These are phyloP conservation scores for Hippophae tibetana DNA, from an alignment of 306 rosid species.

Conservation along the genomic window DNA sequence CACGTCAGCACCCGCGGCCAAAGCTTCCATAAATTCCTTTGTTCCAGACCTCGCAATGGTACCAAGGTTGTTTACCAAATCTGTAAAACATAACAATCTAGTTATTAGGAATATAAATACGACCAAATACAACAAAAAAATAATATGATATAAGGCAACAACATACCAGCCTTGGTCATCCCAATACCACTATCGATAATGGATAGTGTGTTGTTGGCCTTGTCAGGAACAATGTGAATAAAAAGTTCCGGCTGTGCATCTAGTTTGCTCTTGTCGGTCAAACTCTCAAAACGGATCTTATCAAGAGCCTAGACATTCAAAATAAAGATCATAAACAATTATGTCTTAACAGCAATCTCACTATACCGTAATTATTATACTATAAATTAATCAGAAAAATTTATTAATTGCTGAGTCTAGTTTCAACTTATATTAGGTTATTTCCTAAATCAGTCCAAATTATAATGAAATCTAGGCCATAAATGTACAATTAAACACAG, in stretches of 20 bases:
- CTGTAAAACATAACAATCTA: slow-evolving; percentile 22
- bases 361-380: no score
- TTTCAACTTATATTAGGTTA: no score
- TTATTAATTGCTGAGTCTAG: no score
- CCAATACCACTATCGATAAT: slow-evolving; percentile 90
- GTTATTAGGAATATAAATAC: not conserved
- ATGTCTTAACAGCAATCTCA: no score
- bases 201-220: slow-evolving; percentile 58
- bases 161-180: slow-evolving; percentile 94
- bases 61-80: slow-evolving; percentile 91
- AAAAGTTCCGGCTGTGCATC: slow-evolving; percentile 83
- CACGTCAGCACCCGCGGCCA: slow-evolving; percentile 97
- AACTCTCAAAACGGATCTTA: slow-evolving; percentile 73
- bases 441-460: no score
- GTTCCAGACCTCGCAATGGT: slow-evolving; percentile 98
- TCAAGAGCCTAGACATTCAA: slow-evolving; percentile 54
- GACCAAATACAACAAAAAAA: not conserved
- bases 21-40: slow-evolving; percentile 94
- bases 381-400: no score
- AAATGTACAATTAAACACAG: no score
- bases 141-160: no score
- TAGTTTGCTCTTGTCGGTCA: slow-evolving; percentile 95
- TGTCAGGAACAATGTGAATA: slow-evolving; percentile 81
- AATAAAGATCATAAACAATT: no score
- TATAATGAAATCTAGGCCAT: no score